Percentiles rank a stretch among this genome's conserved stretches.
phyloP scores from a whole-genome alignment of 805 yeast genomes.

The Lachancea kluyveri region DNA sequence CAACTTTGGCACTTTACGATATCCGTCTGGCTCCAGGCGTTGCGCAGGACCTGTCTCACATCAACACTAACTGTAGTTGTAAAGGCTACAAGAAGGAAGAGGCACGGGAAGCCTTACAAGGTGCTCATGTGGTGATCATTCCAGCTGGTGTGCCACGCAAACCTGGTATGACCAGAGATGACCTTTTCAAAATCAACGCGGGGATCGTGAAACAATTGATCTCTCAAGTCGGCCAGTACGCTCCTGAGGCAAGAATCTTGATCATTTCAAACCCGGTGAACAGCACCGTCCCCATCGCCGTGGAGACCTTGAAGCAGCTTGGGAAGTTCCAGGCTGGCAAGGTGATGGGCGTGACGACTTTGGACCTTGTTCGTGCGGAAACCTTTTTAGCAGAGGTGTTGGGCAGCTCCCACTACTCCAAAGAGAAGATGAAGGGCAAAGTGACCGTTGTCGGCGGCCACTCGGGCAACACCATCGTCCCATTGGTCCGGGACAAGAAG shows the following conservation, averaged over 20 bases:
- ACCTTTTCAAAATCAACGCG: constrained; percentile 77
- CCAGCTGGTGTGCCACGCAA: constrained; percentile 90
- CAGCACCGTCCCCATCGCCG: constrained; percentile 79
- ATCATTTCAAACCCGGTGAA: constrained; percentile 80
- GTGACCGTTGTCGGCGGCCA: constrained; percentile 83
- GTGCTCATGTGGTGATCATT: constrained; percentile 80
- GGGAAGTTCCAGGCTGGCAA: constrained; percentile 72
- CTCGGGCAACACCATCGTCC: constrained; percentile 79
- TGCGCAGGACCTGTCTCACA: constrained; percentile 73
- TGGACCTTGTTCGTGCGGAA: constrained; percentile 74
- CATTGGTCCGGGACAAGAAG: constrained; percentile 57
- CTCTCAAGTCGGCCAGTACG: constrained; percentile 55
- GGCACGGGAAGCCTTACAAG: constrained; percentile 61
- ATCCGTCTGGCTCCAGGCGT: constrained; percentile 75
- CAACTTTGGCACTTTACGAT: constrained; percentile 66
- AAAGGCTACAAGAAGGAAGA: constrained; percentile 63
- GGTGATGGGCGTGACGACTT: constrained; percentile 77
- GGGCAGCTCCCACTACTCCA: constrained; percentile 9
- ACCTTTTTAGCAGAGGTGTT: constrained; percentile 42
- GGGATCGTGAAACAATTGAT: constrained; percentile 75
- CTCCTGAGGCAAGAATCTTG: constrained; percentile 61
- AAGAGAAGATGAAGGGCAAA: constrained; percentile 43
- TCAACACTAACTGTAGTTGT: constrained; percentile 68
- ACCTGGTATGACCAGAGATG: constrained; percentile 88
- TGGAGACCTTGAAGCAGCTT: constrained; percentile 66